Percentiles rank a stretch among this genome's conserved stretches.
Evolutionary conservation across 345 rosid genomes (phyloP).

Genomic region (Salix suchowensis): DNA sequence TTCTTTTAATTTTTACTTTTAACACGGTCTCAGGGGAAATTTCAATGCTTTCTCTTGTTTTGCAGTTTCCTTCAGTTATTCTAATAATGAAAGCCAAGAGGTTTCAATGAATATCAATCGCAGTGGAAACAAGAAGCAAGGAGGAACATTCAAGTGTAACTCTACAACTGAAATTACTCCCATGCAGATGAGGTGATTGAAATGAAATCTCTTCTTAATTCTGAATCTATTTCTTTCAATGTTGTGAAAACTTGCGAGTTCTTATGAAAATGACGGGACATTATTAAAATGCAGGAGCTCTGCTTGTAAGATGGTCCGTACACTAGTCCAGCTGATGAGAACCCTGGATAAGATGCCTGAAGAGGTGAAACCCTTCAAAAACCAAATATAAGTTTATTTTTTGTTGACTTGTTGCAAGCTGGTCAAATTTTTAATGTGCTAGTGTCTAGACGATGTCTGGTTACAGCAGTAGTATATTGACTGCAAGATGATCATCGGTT

Average conservation of each 20-base stretch:
- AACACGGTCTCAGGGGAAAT: not conserved
- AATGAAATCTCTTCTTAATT: not conserved
- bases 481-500: conserved; percentile 7
- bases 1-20: not conserved
- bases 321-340: conserved; percentile 93
- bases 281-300: conserved; percentile 58
- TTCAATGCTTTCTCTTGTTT: conserved; percentile 1
- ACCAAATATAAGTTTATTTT: not conserved
- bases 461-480: not conserved
- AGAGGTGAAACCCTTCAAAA: conserved; percentile 42
- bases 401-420: not conserved
- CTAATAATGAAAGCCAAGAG: conserved; percentile 69
- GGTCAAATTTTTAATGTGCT: not conserved
- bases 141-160: conserved; percentile 65
- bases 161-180: conserved; percentile 74
- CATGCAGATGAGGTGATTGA: conserved; percentile 80
- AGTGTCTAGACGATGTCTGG: not conserved
- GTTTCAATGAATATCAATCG: conserved; percentile 83
- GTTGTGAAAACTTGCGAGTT: not conserved
- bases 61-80: conserved; percentile 92
- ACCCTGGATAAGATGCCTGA: conserved; percentile 93
- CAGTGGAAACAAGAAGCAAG: conserved; percentile 66
- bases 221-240: not conserved
- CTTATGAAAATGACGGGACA: not conserved
- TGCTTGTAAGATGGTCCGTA: conserved; percentile 94